Percentiles rank a stretch among this genome's conserved stretches.
Conservation (phyloP, 768 basidiomycete genomes). For the Amanita molliuscula region DNA sequence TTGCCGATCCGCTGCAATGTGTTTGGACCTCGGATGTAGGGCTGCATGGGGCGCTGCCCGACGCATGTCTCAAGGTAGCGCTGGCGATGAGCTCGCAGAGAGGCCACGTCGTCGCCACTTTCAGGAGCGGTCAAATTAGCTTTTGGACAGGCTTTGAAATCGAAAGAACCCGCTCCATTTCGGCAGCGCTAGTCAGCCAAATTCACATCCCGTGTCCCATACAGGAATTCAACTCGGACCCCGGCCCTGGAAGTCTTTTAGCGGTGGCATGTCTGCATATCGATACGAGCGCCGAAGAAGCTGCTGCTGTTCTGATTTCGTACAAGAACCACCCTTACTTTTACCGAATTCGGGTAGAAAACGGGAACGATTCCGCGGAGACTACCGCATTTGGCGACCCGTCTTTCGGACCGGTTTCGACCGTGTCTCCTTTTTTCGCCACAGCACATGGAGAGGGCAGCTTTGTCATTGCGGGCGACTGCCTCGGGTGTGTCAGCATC, state of each 20-base stretch:
- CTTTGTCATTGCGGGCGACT: slow-evolving; percentile 57
- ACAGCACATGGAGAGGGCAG: slow-evolving; percentile 22
- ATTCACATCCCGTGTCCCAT: slow-evolving; percentile 28
- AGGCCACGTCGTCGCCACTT: slow-evolving; percentile 38
- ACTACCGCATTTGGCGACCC: slow-evolving; percentile 39
- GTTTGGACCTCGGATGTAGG: slow-evolving; percentile 51
- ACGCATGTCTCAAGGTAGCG: slow-evolving; percentile 42
- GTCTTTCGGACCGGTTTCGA: slow-evolving; percentile 39
- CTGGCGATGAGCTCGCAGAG: slow-evolving; percentile 22
- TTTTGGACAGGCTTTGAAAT: slow-evolving; percentile 40
- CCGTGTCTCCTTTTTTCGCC: slow-evolving; percentile 39
- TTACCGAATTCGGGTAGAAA: slow-evolving; percentile 36
- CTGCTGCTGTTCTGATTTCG: slow-evolving; percentile 35
- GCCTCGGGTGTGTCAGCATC: slow-evolving; percentile 51
- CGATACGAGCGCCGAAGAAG: slow-evolving; percentile 15
- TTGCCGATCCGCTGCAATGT: slow-evolving; percentile 39
- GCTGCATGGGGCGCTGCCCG: slow-evolving; percentile 24
- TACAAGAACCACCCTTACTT: slow-evolving; percentile 41
- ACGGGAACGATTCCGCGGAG: slow-evolving; percentile 18
- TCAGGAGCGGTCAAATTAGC: slow-evolving; percentile 45
- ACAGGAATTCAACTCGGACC: slow-evolving; percentile 9
- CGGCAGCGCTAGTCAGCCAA: slow-evolving; percentile 15
- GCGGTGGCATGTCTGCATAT: slow-evolving; percentile 14
- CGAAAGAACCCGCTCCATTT: slow-evolving; percentile 8
- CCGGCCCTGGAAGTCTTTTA: slow-evolving; percentile 7